Base-by-base conservation (phyloP, 768 basidiomycete genomes). In the Phylloporus scabripes region DNA sequence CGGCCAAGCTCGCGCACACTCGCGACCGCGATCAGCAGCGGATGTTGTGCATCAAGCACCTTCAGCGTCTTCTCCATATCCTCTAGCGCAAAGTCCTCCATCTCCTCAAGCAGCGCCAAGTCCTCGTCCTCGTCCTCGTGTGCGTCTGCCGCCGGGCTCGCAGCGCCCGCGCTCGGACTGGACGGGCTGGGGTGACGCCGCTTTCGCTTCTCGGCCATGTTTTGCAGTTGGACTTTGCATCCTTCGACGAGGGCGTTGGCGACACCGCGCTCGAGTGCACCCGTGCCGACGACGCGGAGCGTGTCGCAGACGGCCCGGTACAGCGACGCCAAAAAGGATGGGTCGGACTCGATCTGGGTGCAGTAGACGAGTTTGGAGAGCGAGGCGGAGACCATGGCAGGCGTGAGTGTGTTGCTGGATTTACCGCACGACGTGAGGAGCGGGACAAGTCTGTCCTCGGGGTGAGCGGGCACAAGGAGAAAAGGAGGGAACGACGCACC, bases 81-180 rank as follows among this genome's bases (percentile, higher is more conserved):
- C 62, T 90, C 87, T 55, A 90, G 62, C 55, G 82, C 84, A 59
- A 85, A 88, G 49, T 87, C 87, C 63, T 89, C 88, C 69, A 89
- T 82, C 72, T 92, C 87, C 64, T 91, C 87, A 33, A 87, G 60
- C 46, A 89, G 63, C 62, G 77, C 78, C 54, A 87, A 66, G 54
- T 90, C 87, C 53, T 89, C 85, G 49, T 71, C 70, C 43, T 88
- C 84, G 46, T 81, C 77, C 47, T 72, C 71, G 34, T 50, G 29
- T 18, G 15, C 21, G 14, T 15, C 33, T 24, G 10, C n/a, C 7
- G 8, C n/a, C 33, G 14, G 33, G 7, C 15, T 33, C 32, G 14
- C 32, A 33, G 32, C 32, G 8, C 44, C n/a, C n/a, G n/a, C n/a
- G n/a, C n/a, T 31, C 17, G 43, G 3, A 15, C 34, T 18, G 17